Evolutionary conservation across 73 alveolate species (phyloP), one percentile per base, ranked within the genome.

Genomic region (Paramecium octaurelia): DNA sequence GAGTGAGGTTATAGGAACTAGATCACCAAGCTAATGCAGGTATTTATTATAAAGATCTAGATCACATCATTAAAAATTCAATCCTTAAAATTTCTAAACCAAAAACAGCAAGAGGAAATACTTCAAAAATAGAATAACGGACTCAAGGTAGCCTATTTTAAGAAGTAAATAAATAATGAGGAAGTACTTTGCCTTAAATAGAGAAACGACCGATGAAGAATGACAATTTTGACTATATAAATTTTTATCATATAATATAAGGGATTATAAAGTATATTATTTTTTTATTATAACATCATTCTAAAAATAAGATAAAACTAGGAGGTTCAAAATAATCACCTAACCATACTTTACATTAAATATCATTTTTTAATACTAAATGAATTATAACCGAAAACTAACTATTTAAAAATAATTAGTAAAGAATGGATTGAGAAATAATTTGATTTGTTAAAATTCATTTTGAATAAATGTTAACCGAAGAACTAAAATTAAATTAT

Each of bases 1-100:
- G 88, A 75, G 88, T 75, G 88, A 75, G 34, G 0, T 75, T 21
- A 75, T 75, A 3, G 88, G 88, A 35, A 75, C 88, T n/a, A 75
- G 88, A 75, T 29, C 88, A 10, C 88, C 88, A 9, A 75, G 88
- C 46, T 38, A 75, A 75, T 75, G 88, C 88, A 75, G 88, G 88
- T 75, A 75, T 42, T 75, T 12, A 0, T 64, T 11, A 27, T 23
- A 31, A 16, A 8, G 12, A 64, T 24, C 3, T 68, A 73, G 87
- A 36, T 73, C 87, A 11, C 87, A 73, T 73, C 87, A 73, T 73
- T 40, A 73, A 73, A 73, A 73, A 36, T 73, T 73, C 59, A 73
- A 73, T 18, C 87, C 87, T 12, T 68, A 68, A 6, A 34, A 7
- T 23, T 35, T 7, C 14, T 0, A 4, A 12, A 68, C 27, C 6